phyloP scores from a whole-genome alignment of 208 protist species.

The Trypanosoma conorhini region DNA sequence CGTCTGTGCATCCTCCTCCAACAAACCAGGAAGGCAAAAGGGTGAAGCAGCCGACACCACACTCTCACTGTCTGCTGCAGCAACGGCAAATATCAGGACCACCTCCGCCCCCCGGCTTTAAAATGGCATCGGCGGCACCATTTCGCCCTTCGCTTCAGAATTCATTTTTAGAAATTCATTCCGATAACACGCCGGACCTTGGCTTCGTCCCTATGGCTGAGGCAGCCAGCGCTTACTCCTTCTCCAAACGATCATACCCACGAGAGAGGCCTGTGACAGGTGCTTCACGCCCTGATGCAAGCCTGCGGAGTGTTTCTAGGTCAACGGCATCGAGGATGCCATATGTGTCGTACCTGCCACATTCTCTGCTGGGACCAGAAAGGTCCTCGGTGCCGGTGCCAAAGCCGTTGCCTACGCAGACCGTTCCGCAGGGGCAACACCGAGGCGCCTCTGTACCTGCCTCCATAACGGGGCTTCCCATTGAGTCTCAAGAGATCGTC shows the following conservation, averaged over 20 bases:
- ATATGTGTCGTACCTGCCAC: conserved; percentile 16
- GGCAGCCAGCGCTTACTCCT: not conserved
- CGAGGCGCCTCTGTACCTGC: conserved; percentile 1
- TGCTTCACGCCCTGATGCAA: not conserved
- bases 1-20: not conserved
- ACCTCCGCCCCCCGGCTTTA: not conserved
- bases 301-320: not conserved
- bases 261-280: not conserved
- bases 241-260: not conserved
- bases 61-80: not conserved
- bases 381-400: not conserved
- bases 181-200: not conserved
- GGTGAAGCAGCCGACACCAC: not conserved
- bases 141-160: not conserved
- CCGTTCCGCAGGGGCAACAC: not conserved
- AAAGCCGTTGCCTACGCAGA: not conserved
- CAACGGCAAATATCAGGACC: conserved; percentile 1
- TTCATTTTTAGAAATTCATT: not conserved
- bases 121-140: not conserved
- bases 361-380: not conserved
- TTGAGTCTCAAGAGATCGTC: conserved; percentile 27
- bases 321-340: not conserved
- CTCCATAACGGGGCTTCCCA: not conserved
- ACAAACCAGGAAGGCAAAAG: not conserved
- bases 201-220: not conserved